Evolutionary conservation across 345 rosid genomes (phyloP).

Genomic region (Eucalyptus polybractea): DNA sequence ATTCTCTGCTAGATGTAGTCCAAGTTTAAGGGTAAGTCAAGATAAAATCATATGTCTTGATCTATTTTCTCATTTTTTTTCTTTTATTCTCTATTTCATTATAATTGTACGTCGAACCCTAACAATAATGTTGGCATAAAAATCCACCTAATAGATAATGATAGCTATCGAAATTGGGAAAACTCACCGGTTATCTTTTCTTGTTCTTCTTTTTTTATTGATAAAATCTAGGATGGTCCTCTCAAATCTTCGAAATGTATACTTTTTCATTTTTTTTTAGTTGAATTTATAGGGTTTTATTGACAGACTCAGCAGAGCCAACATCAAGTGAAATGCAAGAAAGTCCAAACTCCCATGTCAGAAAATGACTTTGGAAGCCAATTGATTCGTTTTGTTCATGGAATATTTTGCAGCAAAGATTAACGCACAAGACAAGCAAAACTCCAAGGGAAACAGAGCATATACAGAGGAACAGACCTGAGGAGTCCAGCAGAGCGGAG

Average conservation of each 20-base stretch:
- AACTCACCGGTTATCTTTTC: background rate
- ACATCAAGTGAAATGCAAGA: background rate
- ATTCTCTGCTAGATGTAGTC: too few relatives aligned
- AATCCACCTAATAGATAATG: background rate
- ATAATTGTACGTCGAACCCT: too few relatives aligned
- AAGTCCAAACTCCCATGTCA: background rate
- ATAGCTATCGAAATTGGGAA: background rate
- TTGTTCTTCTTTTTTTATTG: background rate
- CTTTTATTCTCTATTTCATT: too few relatives aligned
- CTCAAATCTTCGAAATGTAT: background rate
- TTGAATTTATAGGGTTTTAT: background rate
- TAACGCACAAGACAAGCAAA: background rate
- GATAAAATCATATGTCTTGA: too few relatives aligned
- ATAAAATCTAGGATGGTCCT: background rate
- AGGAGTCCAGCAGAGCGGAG: too few relatives aligned
- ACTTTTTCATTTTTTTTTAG: background rate
- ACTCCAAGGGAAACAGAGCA: background rate
- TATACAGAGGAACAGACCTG: background rate
- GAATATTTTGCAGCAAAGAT: background rate
- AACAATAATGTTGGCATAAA: background rate
- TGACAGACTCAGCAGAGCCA: background rate
- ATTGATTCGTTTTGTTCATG: rapidly evolving
- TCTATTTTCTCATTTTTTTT: too few relatives aligned
- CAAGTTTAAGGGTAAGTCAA: too few relatives aligned
- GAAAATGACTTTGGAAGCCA: background rate